Conservation (phyloP, 192 early-diverging fungal species). For the Phycomyces nitens region DNA sequence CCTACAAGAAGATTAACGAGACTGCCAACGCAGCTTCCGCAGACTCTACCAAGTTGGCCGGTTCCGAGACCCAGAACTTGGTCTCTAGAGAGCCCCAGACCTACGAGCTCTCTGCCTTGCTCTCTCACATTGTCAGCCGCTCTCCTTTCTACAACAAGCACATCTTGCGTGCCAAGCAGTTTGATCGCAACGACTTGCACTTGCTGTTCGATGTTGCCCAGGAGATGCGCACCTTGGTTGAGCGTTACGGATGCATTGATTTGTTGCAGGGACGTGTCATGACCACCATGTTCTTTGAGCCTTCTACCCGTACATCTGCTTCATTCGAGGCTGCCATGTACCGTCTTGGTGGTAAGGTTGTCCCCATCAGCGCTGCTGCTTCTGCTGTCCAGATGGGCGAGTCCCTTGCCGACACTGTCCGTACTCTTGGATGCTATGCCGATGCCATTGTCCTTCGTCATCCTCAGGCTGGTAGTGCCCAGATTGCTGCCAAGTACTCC, state of each 20-base stretch:
- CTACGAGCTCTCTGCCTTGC: slow-evolving; percentile 33
- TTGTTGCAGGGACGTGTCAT: slow-evolving; percentile 88
- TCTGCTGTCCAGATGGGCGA: slow-evolving; percentile 96
- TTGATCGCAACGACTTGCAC: slow-evolving; percentile 91
- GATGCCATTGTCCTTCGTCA: slow-evolving; percentile 92
- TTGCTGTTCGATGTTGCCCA: slow-evolving; percentile 92
- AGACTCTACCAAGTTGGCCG: slow-evolving; percentile 25
- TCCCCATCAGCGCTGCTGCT: slow-evolving; percentile 75
- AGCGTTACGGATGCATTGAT: slow-evolving; percentile 82
- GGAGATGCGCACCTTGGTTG: slow-evolving; percentile 94
- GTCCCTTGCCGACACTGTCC: slow-evolving; percentile 88
- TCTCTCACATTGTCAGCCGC: slow-evolving; percentile 51
- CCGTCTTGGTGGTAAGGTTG: slow-evolving; percentile 88
- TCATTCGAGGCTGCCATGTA: slow-evolving; percentile 95
- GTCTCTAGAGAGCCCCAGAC: slow-evolving; percentile 4
- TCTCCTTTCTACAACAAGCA: slow-evolving; percentile 94
- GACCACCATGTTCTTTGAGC: slow-evolving; percentile 95
- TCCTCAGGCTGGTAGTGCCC: slow-evolving; percentile 81
- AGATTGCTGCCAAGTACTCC: slow-evolving; percentile 82
- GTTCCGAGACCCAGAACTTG: slow-evolving; percentile 19
- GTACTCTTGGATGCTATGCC: slow-evolving; percentile 89
- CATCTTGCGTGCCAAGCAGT: slow-evolving; percentile 89
- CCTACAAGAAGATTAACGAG: neutral
- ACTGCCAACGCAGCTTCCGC: slow-evolving; percentile 7
- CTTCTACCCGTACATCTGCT: slow-evolving; percentile 88